Percentiles rank a stretch among this genome's conserved stretches.
Conservation (phyloP, 352 stramenopile genomes). For the Globisporangium abappressorium region DNA sequence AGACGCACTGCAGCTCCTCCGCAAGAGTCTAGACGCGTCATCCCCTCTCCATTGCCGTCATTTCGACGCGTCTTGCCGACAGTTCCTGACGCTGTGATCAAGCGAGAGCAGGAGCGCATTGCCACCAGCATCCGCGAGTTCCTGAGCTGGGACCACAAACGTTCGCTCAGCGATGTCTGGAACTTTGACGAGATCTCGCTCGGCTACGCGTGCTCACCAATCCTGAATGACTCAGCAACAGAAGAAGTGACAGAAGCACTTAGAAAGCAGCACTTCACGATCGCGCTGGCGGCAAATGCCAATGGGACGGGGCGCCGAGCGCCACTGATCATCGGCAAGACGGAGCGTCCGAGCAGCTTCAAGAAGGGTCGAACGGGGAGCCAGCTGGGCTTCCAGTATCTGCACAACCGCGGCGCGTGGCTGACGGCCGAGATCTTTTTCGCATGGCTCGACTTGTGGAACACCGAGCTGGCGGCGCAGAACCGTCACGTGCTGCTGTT, state of each 20-base stretch:
- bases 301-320: conserved; percentile 15
- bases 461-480: conserved; percentile 10
- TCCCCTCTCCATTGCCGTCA: neutral
- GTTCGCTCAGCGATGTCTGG: conserved; percentile 22
- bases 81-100: conserved; percentile 11
- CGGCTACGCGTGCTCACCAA: conserved; percentile 14
- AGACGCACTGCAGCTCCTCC: neutral
- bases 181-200: conserved; percentile 20
- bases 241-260: neutral
- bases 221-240: neutral
- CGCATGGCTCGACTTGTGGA: conserved; percentile 12
- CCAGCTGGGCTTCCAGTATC: conserved; percentile 15
- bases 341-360: conserved; percentile 7
- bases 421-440: conserved; percentile 16
- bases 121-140: conserved; percentile 10
- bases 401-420: conserved; percentile 11
- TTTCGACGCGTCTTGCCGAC: neutral
- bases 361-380: neutral
- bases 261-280: conserved; percentile 9
- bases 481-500: conserved; percentile 20
- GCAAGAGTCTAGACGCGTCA: neutral
- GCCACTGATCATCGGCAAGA: conserved; percentile 18
- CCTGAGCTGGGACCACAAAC: conserved; percentile 13
- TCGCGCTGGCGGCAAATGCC: conserved; percentile 18
- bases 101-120: conserved; percentile 16